Base-by-base conservation (phyloP, 495 filamentous ascomycete genomes). In the Talaromyces borbonicus region DNA sequence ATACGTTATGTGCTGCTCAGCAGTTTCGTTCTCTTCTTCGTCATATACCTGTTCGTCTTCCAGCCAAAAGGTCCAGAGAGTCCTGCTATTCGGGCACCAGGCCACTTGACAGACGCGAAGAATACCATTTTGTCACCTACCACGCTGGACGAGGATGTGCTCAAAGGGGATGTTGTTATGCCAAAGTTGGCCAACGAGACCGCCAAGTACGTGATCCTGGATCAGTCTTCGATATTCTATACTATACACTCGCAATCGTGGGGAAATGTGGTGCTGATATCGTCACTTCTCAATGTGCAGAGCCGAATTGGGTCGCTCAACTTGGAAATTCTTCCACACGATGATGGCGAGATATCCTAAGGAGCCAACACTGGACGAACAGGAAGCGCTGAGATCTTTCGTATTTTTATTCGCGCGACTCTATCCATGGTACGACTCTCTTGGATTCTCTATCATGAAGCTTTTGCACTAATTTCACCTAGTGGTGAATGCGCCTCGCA, bases 251-350 rank as follows among this genome's bases (percentile, higher is more conserved):
- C n/a, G n/a, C n/a, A n/a, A n/a, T n/a, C n/a, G n/a, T 37, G 15
- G 5, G 22, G 3, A 12, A 15, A 24, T 14, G 5, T 12, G 67
- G 63, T 66, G 60, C 54, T 59, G n/a, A 23, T 3, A 46, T 23
- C 16, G 9, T 37, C 39, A 2, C 31, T 25, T 31, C 14, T 12
- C 4, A 27, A 45, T 35, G 36, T 47, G 14, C 54, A 90, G 85
- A 67, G 90, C 85, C 40, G 87, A 95, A 66, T 74, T 95, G 14
- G 90, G 90, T 48, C 83, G 86, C 53, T 81, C 88, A 20, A 80
- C 85, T 16, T 95, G 87, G 90, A 88, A 90, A 57, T 79, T 95
- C 52, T 78, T 98, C 56, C 92, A 98, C 65, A 98, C 93, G 1
- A 92, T 87, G 61, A 87, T 97, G 76, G 84, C 87, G 27, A 81